phyloP scores from a whole-genome alignment of 176 grass and related monocot species.

The Typha latifolia region DNA sequence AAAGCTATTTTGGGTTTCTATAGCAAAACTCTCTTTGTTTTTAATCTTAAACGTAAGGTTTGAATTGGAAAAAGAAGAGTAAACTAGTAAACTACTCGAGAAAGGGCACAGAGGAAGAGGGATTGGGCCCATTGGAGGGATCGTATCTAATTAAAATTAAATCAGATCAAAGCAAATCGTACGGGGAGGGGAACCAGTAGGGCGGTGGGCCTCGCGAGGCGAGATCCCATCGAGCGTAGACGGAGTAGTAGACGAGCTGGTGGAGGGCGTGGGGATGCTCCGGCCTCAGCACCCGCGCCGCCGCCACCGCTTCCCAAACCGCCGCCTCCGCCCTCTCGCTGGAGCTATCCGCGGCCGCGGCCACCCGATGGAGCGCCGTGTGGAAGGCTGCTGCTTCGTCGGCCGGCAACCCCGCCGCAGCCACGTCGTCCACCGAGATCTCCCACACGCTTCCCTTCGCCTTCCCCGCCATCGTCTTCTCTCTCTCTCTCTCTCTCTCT shows the following conservation, averaged over 20 bases:
- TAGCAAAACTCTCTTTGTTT: too few relatives aligned
- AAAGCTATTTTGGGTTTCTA: too few relatives aligned
- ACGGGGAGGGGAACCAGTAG: slow-evolving; percentile 86
- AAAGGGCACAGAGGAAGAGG: not conserved
- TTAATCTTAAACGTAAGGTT: too few relatives aligned
- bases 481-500: not conserved
- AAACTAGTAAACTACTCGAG: too few relatives aligned
- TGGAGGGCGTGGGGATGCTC: slow-evolving; percentile 88
- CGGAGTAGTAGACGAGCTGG: slow-evolving; percentile 87
- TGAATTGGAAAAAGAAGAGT: too few relatives aligned
- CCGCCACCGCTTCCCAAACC: slow-evolving; percentile 34
- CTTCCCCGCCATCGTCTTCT: not conserved
- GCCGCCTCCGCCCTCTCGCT: slow-evolving; percentile 28
- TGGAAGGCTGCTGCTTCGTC: slow-evolving; percentile 34
- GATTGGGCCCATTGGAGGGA: not conserved
- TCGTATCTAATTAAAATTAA: too few relatives aligned
- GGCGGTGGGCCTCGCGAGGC: slow-evolving; percentile 60
- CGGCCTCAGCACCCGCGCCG: slow-evolving; percentile 58
- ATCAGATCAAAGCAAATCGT: slow-evolving; percentile 2
- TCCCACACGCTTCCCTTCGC: slow-evolving; percentile 55
- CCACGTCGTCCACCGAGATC: slow-evolving; percentile 47
- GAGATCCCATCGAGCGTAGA: slow-evolving; percentile 58
- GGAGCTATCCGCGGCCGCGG: not conserved
- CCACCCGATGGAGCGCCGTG: slow-evolving; percentile 22
- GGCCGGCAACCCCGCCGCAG: slow-evolving; percentile 26